Conservation (phyloP, 2,329 filamentous ascomycete species). For the Ophiocordyceps camponoti-floridani region DNA sequence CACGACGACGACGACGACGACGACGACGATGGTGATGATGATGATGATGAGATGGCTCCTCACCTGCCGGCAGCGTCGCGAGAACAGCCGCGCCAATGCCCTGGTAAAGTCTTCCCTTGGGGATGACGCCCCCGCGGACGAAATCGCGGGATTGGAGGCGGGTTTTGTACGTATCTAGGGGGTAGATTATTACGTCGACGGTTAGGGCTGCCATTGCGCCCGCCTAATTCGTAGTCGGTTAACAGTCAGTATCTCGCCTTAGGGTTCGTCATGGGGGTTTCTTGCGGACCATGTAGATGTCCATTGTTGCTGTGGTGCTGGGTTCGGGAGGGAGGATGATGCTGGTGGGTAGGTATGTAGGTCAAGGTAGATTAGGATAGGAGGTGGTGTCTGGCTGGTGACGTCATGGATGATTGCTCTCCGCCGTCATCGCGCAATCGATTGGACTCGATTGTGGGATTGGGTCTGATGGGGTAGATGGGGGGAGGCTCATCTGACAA, state of each 20-base stretch:
- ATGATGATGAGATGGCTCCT: slow-evolving; percentile 4
- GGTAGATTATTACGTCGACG: slow-evolving; percentile 73
- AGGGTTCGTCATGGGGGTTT: not conserved
- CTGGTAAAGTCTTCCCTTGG: slow-evolving; percentile 44
- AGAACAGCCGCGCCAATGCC: slow-evolving; percentile 72
- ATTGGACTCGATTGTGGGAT: no score
- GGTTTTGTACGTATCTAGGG: slow-evolving; percentile 80
- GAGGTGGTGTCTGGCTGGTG: no score
- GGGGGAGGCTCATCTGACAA: no score
- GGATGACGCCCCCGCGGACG: not conserved
- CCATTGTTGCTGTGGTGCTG: slow-evolving; percentile 4
- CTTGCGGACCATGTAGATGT: slow-evolving; percentile 13
- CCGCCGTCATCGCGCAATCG: no score
- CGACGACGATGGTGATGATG: no score
- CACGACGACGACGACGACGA: no score
- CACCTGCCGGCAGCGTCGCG: slow-evolving; percentile 75
- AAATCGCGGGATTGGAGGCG: slow-evolving; percentile 38
- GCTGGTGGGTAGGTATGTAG: not conserved
- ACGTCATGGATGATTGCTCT: no score
- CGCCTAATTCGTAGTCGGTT: slow-evolving; percentile 31
- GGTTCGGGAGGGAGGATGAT: not conserved
- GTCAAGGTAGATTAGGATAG: not conserved
- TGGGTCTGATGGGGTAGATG: no score
- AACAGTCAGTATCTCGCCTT: no score
- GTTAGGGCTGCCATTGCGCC: slow-evolving; percentile 74